Base-by-base conservation (phyloP, 352 stramenopile genomes). In the Halophytophthora batemanensis region DNA sequence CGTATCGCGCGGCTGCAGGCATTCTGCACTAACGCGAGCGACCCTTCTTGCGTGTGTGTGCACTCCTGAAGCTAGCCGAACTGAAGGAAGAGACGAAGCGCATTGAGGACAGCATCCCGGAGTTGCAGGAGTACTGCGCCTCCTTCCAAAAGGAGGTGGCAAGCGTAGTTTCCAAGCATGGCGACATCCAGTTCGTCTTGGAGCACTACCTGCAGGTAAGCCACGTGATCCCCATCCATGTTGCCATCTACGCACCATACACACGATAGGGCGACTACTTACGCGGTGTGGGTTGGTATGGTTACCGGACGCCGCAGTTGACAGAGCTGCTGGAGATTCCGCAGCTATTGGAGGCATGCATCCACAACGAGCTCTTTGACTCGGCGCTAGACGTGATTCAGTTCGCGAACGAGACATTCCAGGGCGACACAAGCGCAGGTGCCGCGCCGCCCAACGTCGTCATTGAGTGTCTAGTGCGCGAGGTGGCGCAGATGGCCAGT, bases 271-370 rank as follows among this genome's bases (percentile, higher is more conserved):
- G 33, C 56, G 44, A 28, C 10, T 2, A 38, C 14, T n/a, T 34
- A 6, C 19, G 36, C 23, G 43, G 59, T 50, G 50, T 47, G 37
- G 54, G 34, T 41, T 34, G 46, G 57, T 45, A 45, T 59, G 49
- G 28, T 61, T 21, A 2, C 40, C 38, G 31, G 52, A 17, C 34
- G 36, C 14, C 6, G 10, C 49, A 97, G 82, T 64, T 99, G 29
- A 87, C 98, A n/a, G 95, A 99, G 66, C 69, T 99, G 18, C 73
- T 99, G 45, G 96, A 99, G 76, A 91, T 99, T 25, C 97, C 97
- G 7, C 97, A 98, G 60, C 71, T 99, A 28, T 89, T 99, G 64
- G 96, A 99, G 61, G 90, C 93, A 4, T 99, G 96, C 55, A 95
- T 98, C 36, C 78, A 97, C 50, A 98, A 97, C 56, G 95, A 98